Evolutionary conservation across 257 asterid species (phyloP).

Genomic region (Plantago ovata): DNA sequence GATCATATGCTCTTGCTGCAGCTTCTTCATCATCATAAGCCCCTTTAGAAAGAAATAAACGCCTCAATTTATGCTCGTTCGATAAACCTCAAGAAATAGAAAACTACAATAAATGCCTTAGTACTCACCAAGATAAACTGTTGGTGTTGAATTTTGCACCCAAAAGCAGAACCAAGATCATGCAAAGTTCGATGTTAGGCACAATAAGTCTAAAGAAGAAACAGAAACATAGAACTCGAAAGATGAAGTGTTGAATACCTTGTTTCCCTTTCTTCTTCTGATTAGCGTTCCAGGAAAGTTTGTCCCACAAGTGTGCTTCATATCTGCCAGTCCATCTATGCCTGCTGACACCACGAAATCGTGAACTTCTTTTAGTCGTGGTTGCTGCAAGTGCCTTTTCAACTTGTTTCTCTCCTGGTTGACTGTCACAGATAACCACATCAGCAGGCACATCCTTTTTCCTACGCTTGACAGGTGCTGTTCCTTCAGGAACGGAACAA

Average conservation of each 20-base stretch:
- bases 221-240: not conserved
- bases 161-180: slow-evolving; percentile 19
- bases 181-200: slow-evolving; percentile 20
- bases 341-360: slow-evolving; percentile 62
- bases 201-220: not conserved
- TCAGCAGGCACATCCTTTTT: slow-evolving; percentile 36
- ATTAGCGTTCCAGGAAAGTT: slow-evolving; percentile 46
- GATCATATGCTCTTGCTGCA: slow-evolving; percentile 29
- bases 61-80: not conserved
- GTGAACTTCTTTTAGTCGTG: slow-evolving; percentile 67
- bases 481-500: slow-evolving; percentile 22
- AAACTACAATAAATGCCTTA: not conserved
- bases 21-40: slow-evolving; percentile 28
- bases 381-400: slow-evolving; percentile 28
- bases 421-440: not conserved
- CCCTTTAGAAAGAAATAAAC: slow-evolving; percentile 9
- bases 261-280: slow-evolving; percentile 59
- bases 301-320: slow-evolving; percentile 60
- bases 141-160: slow-evolving; percentile 14
- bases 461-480: slow-evolving; percentile 35
- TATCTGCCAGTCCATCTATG: slow-evolving; percentile 54
- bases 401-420: slow-evolving; percentile 18
- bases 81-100: not conserved
- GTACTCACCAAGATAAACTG: slow-evolving; percentile 42
- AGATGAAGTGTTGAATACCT: slow-evolving; percentile 22